Conservation (phyloP, 331 rosid species). For the Rosa hybrid region DNA sequence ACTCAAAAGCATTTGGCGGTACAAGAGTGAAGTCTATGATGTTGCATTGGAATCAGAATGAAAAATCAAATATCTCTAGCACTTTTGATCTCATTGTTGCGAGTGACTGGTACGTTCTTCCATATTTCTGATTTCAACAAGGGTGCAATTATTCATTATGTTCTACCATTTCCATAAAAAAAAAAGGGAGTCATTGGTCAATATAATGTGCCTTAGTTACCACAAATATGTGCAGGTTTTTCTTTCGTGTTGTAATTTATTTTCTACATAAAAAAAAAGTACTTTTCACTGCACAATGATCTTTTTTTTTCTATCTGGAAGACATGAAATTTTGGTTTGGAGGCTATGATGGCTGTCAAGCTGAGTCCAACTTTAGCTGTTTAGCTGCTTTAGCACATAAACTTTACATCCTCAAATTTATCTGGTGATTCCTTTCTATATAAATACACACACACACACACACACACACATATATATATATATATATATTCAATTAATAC, state of each 20-base stretch:
- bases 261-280: not conserved
- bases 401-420: slow-evolving; percentile 20
- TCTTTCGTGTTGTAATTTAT: too few species aligned
- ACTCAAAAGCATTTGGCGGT: slow-evolving; percentile 64
- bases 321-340: slow-evolving; percentile 22
- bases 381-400: not conserved
- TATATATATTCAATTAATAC: not conserved
- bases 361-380: not conserved
- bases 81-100: slow-evolving; percentile 71
- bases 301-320: slow-evolving; percentile 25
- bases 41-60: slow-evolving; percentile 77
- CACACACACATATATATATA: not conserved
- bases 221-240: slow-evolving; percentile 1
- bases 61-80: slow-evolving; percentile 41
- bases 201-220: slow-evolving; percentile 16
- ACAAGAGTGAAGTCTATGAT: slow-evolving; percentile 66
- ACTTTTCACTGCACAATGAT: slow-evolving; percentile 17
- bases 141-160: slow-evolving; percentile 3
- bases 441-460: not conserved
- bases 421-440: slow-evolving; percentile 26
- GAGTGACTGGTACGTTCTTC: slow-evolving; percentile 68
- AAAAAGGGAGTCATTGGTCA: not conserved
- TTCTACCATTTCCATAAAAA: not conserved
- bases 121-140: slow-evolving; percentile 9
- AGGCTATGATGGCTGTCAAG: slow-evolving; percentile 22